Base-by-base conservation (phyloP, 192 early-diverging fungal species). In the Dimargaris verticillata region DNA sequence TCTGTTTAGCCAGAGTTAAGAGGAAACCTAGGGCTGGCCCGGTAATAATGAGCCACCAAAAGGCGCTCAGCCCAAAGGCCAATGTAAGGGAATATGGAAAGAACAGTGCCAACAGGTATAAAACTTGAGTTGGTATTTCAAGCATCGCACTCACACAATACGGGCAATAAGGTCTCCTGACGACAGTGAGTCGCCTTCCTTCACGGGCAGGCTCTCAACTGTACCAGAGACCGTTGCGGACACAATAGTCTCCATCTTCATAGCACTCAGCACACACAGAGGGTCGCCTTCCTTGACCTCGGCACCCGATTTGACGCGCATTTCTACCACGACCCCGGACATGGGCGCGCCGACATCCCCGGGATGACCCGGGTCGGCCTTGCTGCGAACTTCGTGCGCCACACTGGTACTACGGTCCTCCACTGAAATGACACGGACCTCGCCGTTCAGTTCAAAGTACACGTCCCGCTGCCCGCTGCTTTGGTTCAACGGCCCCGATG, bases 221-320 rank as follows among this genome's bases (percentile, higher is more conserved):
- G 77, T 75, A 62, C 88, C 88, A 47, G 84, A 76, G 26, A 82
- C 78, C 7, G 92, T 78, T 12, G 91, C 81, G 20, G 86, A 78
- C 26, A 97, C 89, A 26, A 94, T 80, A 4, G 92, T 97, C 74
- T 97, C 93, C 88, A 91, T 91, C 78, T 91, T 97, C 94, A 97
- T 97, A n/a, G 94, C 94, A 61, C 84, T 88, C 43, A 97, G 74
- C 26, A 97, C 86, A 60, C 84, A 89, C 62, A 97, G 72, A 2
- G 94, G 87, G 62, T 93, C 88, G 17, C 94, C 94, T 17, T 80
- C 79, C 79, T 92, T 93, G 50, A 97, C 82, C 57, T 76, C 68
- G 33, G 80, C 74, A 60, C 92, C 94, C 48, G 79, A 78, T 62
- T 87, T 83, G 26, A 86, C 89, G 63, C 88, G 80, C 65, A 97